These are phyloP conservation scores for Aspergillus intermedius DNA, from an alignment of 2,329 filamentous ascomycete species.

Conservation along the genomic window DNA sequence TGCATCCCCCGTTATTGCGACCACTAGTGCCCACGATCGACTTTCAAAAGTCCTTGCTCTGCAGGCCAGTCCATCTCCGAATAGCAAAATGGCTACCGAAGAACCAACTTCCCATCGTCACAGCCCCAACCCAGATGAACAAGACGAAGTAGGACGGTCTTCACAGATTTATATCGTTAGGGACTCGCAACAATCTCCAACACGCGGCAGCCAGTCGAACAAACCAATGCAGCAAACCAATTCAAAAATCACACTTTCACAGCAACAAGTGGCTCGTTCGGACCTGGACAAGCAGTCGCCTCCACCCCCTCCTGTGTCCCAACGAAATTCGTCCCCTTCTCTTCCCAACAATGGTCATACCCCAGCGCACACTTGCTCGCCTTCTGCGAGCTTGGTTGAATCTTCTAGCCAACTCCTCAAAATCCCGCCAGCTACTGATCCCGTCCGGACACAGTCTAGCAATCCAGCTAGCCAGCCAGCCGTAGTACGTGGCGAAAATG, in stretches of 20 bases:
- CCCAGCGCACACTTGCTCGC: slow-evolving; percentile 4
- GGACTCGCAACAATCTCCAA: slow-evolving; percentile 32
- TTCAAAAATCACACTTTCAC: neutral
- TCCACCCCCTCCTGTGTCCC: slow-evolving; percentile 15
- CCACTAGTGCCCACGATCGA: slow-evolving; percentile 30
- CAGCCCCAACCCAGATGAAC: slow-evolving; percentile 4
- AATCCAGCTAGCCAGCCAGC: slow-evolving; percentile 7
- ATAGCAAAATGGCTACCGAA: slow-evolving; percentile 3
- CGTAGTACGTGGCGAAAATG: slow-evolving; percentile 4
- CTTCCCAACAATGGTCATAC: slow-evolving; percentile 2
- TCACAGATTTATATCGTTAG: slow-evolving; percentile 31
- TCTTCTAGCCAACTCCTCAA: slow-evolving; percentile 5
- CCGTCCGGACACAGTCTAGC: slow-evolving; percentile 9
- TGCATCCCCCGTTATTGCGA: slow-evolving; percentile 21
- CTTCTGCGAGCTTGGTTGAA: slow-evolving; percentile 5
- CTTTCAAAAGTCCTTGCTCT: slow-evolving; percentile 33
- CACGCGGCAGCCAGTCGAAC: slow-evolving; percentile 3
- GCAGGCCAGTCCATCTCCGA: slow-evolving; percentile 14
- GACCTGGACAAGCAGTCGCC: slow-evolving; percentile 16
- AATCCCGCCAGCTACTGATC: slow-evolving; percentile 5
- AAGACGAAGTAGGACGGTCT: slow-evolving; percentile 12
- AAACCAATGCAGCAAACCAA: slow-evolving; percentile 2
- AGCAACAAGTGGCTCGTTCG: slow-evolving; percentile 7
- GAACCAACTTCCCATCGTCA: slow-evolving; percentile 2
- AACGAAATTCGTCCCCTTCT: slow-evolving; percentile 6